Conservation (phyloP, 1,284 basidiomycete genomes). For the Mycena sp. region DNA sequence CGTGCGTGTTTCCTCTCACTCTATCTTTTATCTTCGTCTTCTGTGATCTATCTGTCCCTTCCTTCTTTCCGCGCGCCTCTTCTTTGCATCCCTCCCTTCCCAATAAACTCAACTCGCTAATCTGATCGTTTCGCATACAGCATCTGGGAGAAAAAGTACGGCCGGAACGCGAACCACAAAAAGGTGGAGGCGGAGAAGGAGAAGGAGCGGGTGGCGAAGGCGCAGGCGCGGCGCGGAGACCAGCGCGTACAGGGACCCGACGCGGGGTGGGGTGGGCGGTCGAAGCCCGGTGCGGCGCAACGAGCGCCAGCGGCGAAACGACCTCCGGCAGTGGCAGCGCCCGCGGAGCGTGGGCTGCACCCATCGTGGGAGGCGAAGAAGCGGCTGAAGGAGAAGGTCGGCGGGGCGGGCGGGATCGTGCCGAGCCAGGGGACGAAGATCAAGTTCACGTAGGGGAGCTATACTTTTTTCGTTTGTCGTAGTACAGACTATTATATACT, state of each 20-base stretch:
- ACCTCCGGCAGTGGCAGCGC: slow-evolving; percentile 30
- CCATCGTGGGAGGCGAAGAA: slow-evolving; percentile 95
- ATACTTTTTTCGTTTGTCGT: no score
- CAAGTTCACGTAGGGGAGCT: slow-evolving; percentile 27
- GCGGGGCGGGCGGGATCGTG: slow-evolving; percentile 57
- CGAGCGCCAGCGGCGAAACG: background rate
- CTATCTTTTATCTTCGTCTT: slow-evolving; percentile 1
- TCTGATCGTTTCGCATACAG: no score
- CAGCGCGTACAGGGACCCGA: slow-evolving; percentile 17
- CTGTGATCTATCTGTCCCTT: background rate
- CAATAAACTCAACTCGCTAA: no score
- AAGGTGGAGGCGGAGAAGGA: slow-evolving; percentile 64
- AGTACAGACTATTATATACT: no score
- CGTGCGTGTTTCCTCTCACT: slow-evolving; percentile 67
- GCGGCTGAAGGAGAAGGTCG: slow-evolving; percentile 72
- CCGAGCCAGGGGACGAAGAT: slow-evolving; percentile 76
- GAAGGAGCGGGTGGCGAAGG: slow-evolving; percentile 29
- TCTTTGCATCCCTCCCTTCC: background rate
- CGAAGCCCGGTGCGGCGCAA: no score
- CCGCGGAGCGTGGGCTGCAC: slow-evolving; percentile 69
- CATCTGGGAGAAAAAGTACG: slow-evolving; percentile 98
- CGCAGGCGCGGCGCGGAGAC: slow-evolving; percentile 15
- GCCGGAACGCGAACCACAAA: slow-evolving; percentile 90
- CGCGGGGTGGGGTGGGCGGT: slow-evolving; percentile 13
- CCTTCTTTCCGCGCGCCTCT: background rate